Base-by-base conservation (phyloP, 2,329 filamentous ascomycete genomes). In the Penicillium thymicola region DNA sequence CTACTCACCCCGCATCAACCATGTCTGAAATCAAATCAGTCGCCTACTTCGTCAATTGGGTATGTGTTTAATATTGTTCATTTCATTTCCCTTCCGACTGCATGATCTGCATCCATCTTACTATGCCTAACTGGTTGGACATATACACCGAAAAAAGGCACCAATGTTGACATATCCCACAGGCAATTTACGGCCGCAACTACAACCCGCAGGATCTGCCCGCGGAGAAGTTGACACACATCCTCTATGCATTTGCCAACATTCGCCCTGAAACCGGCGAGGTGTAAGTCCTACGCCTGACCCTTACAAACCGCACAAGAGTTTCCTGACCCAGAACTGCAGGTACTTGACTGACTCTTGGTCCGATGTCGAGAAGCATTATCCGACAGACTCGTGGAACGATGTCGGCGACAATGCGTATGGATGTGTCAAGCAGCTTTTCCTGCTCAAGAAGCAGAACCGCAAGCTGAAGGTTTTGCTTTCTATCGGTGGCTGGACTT, bases 171-270 rank as follows among this genome's bases (percentile, higher is more conserved):
- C 54, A 40, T 23, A 21, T n/a, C 28, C 44, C 11, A 38, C 28
- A 81, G 90, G 90, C 89, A 62, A 93, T 96, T 65, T 97, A 97
- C 73, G 90, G 80, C 38, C 86, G 92, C 54, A 89, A 93, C 67
- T 89, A 94, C 70, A 83, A 86, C 18, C 92, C 92, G 0, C 89
- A 95, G 69, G 86, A 96, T 70, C 82, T 97, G 7, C 89, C 90
- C 0, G 85, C 82, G 4, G 84, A 92, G 54, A 88, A 90, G 54
- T 82, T 97, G 40, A 97, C 92, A 0, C 93, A 99, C 70, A 77
- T 97, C 5, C 85, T 97, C n/a, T 97, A 97, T 67, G 82, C 92
- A 16, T 97, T 97, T 75, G 93, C 90, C 68, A 95, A 97, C 72
- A 84, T 96, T 57, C 83, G 85, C 3, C 82, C 86, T 2, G 89